Evolutionary conservation across 2,329 filamentous ascomycete species (phyloP).

Genomic region (Fusarium chlamydosporum): DNA sequence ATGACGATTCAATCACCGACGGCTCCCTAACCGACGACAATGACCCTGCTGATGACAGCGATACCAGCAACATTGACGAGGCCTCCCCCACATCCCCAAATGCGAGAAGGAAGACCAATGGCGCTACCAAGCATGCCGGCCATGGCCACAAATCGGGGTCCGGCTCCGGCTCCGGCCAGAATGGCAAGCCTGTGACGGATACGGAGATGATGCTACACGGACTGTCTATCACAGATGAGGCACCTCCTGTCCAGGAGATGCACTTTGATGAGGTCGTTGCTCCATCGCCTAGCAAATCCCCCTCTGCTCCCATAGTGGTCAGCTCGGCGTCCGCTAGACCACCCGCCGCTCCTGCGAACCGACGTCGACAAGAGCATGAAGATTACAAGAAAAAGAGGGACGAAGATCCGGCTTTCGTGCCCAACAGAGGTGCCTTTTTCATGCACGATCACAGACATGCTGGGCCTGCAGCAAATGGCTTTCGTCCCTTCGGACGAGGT

Average conservation of each 20-base stretch:
- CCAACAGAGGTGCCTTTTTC: slow-evolving; percentile 94
- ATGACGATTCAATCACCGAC: slow-evolving; percentile 76
- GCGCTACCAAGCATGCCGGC: slow-evolving; percentile 55
- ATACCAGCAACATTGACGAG: slow-evolving; percentile 74
- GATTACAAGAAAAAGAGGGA: slow-evolving; percentile 91
- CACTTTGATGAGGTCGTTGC: slow-evolving; percentile 62
- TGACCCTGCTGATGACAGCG: slow-evolving; percentile 71
- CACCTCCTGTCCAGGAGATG: slow-evolving; percentile 60
- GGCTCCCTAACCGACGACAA: slow-evolving; percentile 75
- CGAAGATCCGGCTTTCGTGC: slow-evolving; percentile 92
- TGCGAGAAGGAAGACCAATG: slow-evolving; percentile 60
- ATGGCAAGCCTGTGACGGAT: slow-evolving; percentile 61
- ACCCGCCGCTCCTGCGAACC: slow-evolving; percentile 74
- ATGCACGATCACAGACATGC: slow-evolving; percentile 93
- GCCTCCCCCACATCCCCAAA: slow-evolving; percentile 65
- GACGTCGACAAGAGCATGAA: slow-evolving; percentile 86
- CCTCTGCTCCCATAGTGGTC: slow-evolving; percentile 66
- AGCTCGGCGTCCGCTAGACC: slow-evolving; percentile 66
- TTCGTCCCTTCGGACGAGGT: slow-evolving; percentile 78
- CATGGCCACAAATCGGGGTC: slow-evolving; percentile 55
- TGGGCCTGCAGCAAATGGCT: slow-evolving; percentile 82
- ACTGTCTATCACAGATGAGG: slow-evolving; percentile 61
- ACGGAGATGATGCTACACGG: slow-evolving; percentile 72
- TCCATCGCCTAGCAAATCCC: slow-evolving; percentile 58
- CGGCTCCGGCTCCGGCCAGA: slow-evolving; percentile 55